Base-by-base conservation (phyloP, 208 protist genomes). In the Acanthamoeba royreba region DNA sequence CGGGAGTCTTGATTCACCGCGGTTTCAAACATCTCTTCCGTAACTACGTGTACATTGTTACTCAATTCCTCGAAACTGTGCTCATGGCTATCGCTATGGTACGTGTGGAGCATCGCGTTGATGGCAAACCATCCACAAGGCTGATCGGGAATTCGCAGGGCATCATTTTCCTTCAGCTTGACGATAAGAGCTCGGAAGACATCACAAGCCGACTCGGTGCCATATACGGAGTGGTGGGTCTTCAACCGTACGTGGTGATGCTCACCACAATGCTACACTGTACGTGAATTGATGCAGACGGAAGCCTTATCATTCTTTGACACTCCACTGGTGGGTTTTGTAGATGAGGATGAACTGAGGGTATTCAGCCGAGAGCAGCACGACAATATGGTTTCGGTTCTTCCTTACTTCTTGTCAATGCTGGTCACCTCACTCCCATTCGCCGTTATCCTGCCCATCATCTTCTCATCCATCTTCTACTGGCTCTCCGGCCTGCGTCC, bases 341-440 rank as follows among this genome's bases (percentile, higher is more conserved):
- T 42, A 81, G 69, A 81, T 25, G 69, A 81, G 69, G 69, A 22
- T 19, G 69, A 81, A 42, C 69, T 81, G 38, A 81, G 49, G 69
- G 69, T 81, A 42, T 81, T 81, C 40, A 81, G 69, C 69, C 69
- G 69, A 3, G 69, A 81, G 40, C 69, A 81, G 69, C 69, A 81
- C 69, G 69, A 81, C 69, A 81, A 81, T 42, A 81, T 81, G 69
- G 69, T 81, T 4, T 81, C 69, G 40, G 69, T 81, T 35, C 40
- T 81, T 35, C 69, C 69, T 25, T 81, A 81, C 38, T 81, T 81
- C 33, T 25, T 81, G 1, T 81, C 69, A 4, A 81, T 81, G 69
- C 69, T 81, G 69, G 69, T 46, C 69, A 81, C 42, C 4, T 81
- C 69, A 25, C 22, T 81, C 19, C 69, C 69, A 13, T 81, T 81